These are phyloP conservation scores for Tetracentron sinense DNA, from an alignment of 164 flowering plant species.

Conservation along the genomic window DNA sequence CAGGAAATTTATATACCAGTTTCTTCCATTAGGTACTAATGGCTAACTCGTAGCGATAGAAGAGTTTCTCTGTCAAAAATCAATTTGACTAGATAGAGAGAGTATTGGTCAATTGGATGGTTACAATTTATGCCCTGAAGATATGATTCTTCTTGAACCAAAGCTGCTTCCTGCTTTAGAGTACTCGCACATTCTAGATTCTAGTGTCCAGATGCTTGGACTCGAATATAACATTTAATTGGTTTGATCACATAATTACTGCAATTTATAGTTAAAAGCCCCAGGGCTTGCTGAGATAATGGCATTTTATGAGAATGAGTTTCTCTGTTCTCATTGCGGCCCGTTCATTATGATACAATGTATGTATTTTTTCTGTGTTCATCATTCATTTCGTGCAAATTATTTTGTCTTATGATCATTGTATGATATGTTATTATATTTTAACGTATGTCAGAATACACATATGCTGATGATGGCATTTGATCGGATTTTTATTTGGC, in stretches of 20 bases:
- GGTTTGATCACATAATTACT: not conserved
- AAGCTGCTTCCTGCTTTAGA: conserved; percentile 4
- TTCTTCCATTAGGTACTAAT: conserved; percentile 7
- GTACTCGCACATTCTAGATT: not conserved
- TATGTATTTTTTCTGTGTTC: too few relatives aligned
- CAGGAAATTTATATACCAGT: conserved; percentile 5
- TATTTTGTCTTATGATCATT: too few relatives aligned
- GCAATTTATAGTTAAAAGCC: not conserved
- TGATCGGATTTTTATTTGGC: too few relatives aligned
- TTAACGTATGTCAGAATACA: too few relatives aligned
- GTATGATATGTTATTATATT: too few relatives aligned
- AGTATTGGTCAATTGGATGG: not conserved
- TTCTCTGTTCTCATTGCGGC: not conserved
- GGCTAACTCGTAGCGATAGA: not conserved
- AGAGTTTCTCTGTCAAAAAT: conserved; percentile 2
- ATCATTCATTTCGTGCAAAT: too few relatives aligned
- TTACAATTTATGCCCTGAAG: conserved; percentile 1
- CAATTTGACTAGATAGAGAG: conserved; percentile 3
- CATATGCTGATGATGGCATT: too few relatives aligned
- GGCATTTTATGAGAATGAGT: not conserved
- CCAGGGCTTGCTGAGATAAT: not conserved
- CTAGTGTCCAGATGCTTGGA: not conserved
- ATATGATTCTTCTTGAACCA: not conserved
- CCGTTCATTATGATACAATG: too few relatives aligned
- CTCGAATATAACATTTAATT: not conserved